These are phyloP conservation scores for Sicyos baderoa DNA, from an alignment of 306 rosid genomes.

Conservation along the genomic window DNA sequence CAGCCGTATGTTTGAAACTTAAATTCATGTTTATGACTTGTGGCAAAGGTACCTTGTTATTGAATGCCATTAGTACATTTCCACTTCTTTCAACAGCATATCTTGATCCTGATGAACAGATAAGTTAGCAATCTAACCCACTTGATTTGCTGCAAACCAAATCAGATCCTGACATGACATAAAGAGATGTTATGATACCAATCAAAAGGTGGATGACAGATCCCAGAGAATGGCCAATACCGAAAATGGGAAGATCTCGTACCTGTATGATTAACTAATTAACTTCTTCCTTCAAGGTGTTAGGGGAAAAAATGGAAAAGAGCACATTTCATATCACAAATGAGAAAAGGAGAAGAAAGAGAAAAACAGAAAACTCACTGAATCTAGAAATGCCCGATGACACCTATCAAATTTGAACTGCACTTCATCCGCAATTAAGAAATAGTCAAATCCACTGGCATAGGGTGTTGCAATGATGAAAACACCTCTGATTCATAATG, in stretches of 20 bases:
- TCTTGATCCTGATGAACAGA: conserved; percentile 76
- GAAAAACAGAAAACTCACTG: conserved; percentile 36
- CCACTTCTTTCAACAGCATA: conserved; percentile 96
- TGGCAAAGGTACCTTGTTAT: conserved; percentile 60
- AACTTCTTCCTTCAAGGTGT: neutral
- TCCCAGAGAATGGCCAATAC: conserved; percentile 95
- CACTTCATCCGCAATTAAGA: conserved; percentile 91
- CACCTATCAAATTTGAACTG: conserved; percentile 95
- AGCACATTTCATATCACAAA: neutral
- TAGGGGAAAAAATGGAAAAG: neutral
- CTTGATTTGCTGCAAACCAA: conserved; percentile 27
- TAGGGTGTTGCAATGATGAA: conserved; percentile 92
- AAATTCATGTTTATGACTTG: conserved; percentile 3
- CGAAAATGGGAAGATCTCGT: conserved; percentile 82
- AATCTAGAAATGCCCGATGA: conserved; percentile 49
- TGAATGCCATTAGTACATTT: conserved; percentile 85
- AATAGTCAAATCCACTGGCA: conserved; percentile 97
- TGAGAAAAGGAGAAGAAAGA: neutral
- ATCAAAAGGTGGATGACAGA: conserved; percentile 92
- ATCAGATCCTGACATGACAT: conserved; percentile 23
- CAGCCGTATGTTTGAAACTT: conserved; percentile 1
- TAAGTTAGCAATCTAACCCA: conserved; percentile 23
- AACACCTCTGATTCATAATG: conserved; percentile 52
- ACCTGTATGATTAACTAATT: conserved; percentile 46
- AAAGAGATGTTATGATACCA: conserved; percentile 44